These are phyloP conservation scores for Coemansia sp. DNA, from an alignment of 192 early-diverging fungal species.

Conservation along the genomic window DNA sequence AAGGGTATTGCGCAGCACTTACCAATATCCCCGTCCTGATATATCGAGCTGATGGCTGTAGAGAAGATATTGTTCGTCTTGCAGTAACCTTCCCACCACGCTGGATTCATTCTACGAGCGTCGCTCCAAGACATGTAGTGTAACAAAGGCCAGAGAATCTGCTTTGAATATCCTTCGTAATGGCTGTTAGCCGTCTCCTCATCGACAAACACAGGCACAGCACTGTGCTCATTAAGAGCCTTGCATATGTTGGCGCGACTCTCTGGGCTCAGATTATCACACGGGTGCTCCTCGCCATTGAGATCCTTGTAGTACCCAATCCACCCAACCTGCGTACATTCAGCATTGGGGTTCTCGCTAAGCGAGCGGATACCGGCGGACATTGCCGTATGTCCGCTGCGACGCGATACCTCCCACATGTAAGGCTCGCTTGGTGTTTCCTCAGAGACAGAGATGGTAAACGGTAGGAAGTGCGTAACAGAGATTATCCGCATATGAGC, in stretches of 20 bases:
- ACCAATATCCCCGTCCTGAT: slow-evolving; percentile 70
- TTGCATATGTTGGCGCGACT: slow-evolving; percentile 58
- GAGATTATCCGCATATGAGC: slow-evolving; percentile 46
- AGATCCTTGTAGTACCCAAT: slow-evolving; percentile 62
- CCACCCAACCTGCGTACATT: slow-evolving; percentile 76
- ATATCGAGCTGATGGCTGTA: slow-evolving; percentile 66
- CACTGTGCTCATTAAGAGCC: slow-evolving; percentile 57
- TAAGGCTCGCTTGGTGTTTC: slow-evolving; percentile 43
- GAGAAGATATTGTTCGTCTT: slow-evolving; percentile 80
- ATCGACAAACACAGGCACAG: slow-evolving; percentile 78
- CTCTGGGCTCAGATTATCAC: slow-evolving; percentile 53
- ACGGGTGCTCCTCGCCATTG: slow-evolving; percentile 59
- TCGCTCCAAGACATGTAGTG: slow-evolving; percentile 91
- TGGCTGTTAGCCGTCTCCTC: slow-evolving; percentile 70
- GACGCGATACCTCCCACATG: slow-evolving; percentile 57
- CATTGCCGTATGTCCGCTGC: slow-evolving; percentile 86
- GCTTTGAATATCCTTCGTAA: slow-evolving; percentile 98
- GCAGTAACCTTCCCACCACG: slow-evolving; percentile 78
- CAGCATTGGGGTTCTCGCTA: slow-evolving; percentile 47
- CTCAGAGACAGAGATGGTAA: slow-evolving; percentile 37
- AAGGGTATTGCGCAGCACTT: slow-evolving; percentile 3
- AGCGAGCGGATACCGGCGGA: slow-evolving; percentile 80
- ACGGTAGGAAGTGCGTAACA: slow-evolving; percentile 55
- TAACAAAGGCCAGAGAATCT: slow-evolving; percentile 93
- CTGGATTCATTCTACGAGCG: slow-evolving; percentile 61